A percentile compares a stretch with the other conserved stretches of the same genome.
Evolutionary conservation across 257 asterid genomes (phyloP).

Genomic region (Solanum okadae): DNA sequence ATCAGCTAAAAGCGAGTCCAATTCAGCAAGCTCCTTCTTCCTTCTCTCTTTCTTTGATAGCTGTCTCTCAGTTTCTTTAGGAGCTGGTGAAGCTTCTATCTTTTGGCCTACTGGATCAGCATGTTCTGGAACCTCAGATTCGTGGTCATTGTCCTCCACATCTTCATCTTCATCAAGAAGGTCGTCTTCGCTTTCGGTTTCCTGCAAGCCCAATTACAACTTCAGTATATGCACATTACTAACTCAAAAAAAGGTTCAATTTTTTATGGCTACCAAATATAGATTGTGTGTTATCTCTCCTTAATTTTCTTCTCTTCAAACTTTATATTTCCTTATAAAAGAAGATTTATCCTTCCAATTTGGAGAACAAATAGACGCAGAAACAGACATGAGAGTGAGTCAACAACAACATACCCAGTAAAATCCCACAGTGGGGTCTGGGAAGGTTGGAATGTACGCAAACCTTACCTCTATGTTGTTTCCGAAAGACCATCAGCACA

Average conservation of each 20-base stretch:
- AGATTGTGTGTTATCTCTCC: background rate
- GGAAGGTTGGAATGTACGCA: background rate
- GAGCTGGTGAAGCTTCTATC: slow-evolving; percentile 20
- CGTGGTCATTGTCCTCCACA: slow-evolving; percentile 72
- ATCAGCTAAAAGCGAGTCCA: slow-evolving; percentile 89
- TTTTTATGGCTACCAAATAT: background rate
- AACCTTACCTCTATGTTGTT: background rate
- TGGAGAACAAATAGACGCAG: background rate
- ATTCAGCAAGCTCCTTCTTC: slow-evolving; percentile 94
- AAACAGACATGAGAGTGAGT: background rate
- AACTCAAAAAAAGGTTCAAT: background rate
- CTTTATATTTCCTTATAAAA: background rate
- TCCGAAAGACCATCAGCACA: background rate
- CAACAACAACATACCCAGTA: background rate
- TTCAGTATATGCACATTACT: background rate
- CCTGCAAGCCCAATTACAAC: slow-evolving; percentile 15
- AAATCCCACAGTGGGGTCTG: background rate
- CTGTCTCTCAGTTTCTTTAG: slow-evolving; percentile 79
- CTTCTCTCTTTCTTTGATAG: slow-evolving; percentile 87
- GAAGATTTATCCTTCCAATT: background rate
- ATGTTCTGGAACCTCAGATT: slow-evolving; percentile 49
- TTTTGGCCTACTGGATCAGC: slow-evolving; percentile 20
- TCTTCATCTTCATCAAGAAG: slow-evolving; percentile 44
- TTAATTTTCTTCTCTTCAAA: background rate
- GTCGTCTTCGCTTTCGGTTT: slow-evolving; percentile 38